phyloP scores from a whole-genome alignment of 2,329 filamentous ascomycete genomes.

The Talaromyces piceae region DNA sequence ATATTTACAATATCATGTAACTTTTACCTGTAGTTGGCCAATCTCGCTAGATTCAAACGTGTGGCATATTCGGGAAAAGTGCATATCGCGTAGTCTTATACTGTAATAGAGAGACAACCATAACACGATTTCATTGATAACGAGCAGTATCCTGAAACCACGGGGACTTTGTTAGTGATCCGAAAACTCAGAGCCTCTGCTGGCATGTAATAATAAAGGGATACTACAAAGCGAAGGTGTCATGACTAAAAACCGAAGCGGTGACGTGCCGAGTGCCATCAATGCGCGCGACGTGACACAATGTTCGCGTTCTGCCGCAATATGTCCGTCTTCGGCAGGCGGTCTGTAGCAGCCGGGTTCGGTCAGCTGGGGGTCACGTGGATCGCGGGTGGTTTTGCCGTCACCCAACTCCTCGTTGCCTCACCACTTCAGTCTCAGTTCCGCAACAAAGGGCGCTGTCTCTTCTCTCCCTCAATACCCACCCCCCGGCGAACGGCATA shows the following conservation, averaged over 20 bases:
- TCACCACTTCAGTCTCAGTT: constrained; percentile 10
- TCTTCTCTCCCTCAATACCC: background rate
- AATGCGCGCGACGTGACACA: background rate
- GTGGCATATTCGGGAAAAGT: too few relatives aligned
- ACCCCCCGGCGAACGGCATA: background rate
- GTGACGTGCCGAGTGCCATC: background rate
- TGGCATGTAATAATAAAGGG: background rate
- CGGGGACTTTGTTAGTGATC: too few relatives aligned
- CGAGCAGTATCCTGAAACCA: too few relatives aligned
- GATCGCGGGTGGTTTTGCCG: constrained; percentile 11
- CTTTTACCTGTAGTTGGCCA: too few relatives aligned
- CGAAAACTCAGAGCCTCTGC: too few relatives aligned
- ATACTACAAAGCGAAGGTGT: background rate
- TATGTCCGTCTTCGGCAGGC: background rate
- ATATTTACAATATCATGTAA: background rate
- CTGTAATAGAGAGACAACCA: too few relatives aligned
- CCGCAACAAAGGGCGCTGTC: constrained; percentile 8
- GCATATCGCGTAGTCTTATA: too few relatives aligned
- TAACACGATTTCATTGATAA: too few relatives aligned
- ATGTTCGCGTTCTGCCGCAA: background rate
- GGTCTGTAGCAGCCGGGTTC: background rate
- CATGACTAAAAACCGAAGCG: background rate
- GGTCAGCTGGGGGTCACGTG: constrained; percentile 10
- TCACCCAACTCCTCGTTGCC: constrained; percentile 10
- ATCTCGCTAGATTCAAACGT: too few relatives aligned